phyloP scores from a whole-genome alignment of 495 filamentous ascomycete genomes.

The Xylaria bambusicola region DNA sequence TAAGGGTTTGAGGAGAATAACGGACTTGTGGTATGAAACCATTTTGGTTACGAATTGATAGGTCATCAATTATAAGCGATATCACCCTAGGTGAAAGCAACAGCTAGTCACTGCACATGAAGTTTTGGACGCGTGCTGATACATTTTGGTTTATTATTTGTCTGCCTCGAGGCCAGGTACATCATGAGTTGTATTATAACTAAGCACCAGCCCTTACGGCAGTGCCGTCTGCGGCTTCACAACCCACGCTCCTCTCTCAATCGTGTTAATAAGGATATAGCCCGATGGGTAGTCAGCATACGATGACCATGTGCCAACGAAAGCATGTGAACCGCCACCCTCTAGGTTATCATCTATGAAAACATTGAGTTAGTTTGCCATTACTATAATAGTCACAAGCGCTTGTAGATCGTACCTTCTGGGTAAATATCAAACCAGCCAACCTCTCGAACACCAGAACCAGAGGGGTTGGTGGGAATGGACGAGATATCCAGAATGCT shows the following conservation, averaged over 20 bases:
- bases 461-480: conserved; percentile 39
- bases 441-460: conserved; percentile 45
- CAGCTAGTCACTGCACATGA: too few species aligned
- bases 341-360: conserved; percentile 46
- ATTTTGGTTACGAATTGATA: too few species aligned
- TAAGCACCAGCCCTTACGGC: not conserved
- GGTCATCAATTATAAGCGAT: too few species aligned
- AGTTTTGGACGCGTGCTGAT: too few species aligned
- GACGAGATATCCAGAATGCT: conserved; percentile 51
- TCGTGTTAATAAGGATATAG: conserved; percentile 56
- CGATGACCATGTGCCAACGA: conserved; percentile 54
- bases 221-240: conserved; percentile 31
- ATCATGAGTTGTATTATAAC: too few species aligned
- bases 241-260: conserved; percentile 56
- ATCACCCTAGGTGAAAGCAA: too few species aligned
- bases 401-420: conserved; percentile 25
- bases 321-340: conserved; percentile 40
- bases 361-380: too few species aligned
- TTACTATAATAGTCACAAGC: too few species aligned
- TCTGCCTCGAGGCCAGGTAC: too few species aligned
- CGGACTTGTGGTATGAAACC: too few species aligned
- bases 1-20: too few species aligned
- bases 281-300: conserved; percentile 56
- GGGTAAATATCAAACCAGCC: conserved; percentile 58
- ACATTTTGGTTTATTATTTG: too few species aligned